Percentiles rank a stretch among this genome's conserved stretches.
phyloP scores from a whole-genome alignment of 306 rosid genomes.

The Medicago lupulina region DNA sequence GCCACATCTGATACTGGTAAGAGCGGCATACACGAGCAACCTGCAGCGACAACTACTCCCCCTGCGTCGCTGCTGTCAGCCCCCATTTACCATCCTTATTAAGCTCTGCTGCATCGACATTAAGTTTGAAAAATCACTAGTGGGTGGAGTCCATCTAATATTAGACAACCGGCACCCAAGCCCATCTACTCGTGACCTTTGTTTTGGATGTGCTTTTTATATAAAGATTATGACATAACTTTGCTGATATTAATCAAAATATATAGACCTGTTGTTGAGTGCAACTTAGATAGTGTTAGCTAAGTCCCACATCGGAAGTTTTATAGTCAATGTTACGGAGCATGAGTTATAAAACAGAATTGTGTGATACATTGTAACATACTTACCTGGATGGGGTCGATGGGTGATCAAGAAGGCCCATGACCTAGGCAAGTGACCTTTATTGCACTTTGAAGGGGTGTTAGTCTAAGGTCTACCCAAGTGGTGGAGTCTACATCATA shows the following conservation, averaged over 20 bases:
- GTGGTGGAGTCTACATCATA: constrained; percentile 53
- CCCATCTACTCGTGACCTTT: too few species aligned
- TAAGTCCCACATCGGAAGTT: not conserved
- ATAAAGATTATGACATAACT: not conserved
- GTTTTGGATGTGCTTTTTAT: too few species aligned
- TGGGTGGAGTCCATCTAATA: too few species aligned
- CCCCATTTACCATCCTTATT: too few species aligned
- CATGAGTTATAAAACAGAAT: not conserved
- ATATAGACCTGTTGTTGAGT: not conserved
- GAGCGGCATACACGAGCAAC: too few species aligned
- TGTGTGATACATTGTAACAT: not conserved
- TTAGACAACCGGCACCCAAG: too few species aligned
- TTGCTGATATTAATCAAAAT: too few species aligned
- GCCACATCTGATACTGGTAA: too few species aligned
- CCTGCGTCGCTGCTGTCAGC: too few species aligned
- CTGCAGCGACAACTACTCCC: too few species aligned
- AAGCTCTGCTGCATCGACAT: too few species aligned
- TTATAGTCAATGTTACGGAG: not conserved
- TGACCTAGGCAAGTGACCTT: constrained; percentile 29
- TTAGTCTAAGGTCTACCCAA: constrained; percentile 56
- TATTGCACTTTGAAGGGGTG: constrained; percentile 53
- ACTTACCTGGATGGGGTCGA: constrained; percentile 33
- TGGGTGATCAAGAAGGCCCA: not conserved
- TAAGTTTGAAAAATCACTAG: too few species aligned
- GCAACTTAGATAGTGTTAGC: not conserved